Evolutionary conservation across 2,329 filamentous ascomycete species (phyloP).

Genomic region (Neurospora sp.): DNA sequence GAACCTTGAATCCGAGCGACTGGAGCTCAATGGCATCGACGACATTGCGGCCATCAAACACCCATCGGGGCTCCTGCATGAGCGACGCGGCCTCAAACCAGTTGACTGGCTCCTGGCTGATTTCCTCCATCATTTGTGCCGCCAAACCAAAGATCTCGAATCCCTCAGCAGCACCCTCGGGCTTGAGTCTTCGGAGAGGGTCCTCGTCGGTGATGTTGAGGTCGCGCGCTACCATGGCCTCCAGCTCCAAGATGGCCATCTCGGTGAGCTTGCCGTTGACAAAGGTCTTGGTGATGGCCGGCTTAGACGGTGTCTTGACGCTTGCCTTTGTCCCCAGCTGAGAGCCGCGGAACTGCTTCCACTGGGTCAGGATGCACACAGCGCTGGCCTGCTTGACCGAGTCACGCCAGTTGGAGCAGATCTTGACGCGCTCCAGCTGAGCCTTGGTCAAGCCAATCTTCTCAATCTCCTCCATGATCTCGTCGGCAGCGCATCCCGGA

Average conservation of each 20-base stretch:
- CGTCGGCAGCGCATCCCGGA: conserved; percentile 29
- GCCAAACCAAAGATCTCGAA: conserved; percentile 1
- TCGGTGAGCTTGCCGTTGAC: conserved; percentile 14
- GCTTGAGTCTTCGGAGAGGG: conserved; percentile 14
- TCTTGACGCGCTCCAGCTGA: conserved; percentile 23
- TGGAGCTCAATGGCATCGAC: conserved; percentile 14
- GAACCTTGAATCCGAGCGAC: conserved; percentile 14
- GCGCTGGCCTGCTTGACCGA: conserved; percentile 36
- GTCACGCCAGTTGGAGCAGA: conserved; percentile 32
- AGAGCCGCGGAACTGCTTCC: conserved; percentile 37
- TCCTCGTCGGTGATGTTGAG: conserved; percentile 9
- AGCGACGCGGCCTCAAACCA: conserved; percentile 14
- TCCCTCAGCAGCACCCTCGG: conserved; percentile 3
- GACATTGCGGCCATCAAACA: conserved; percentile 18
- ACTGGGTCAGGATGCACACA: conserved; percentile 41
- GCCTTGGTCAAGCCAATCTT: conserved; percentile 20
- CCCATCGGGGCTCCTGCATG: conserved; percentile 18
- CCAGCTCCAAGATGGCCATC: conserved; percentile 21
- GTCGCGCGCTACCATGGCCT: conserved; percentile 12
- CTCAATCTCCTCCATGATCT: conserved; percentile 21
- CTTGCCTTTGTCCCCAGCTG: conserved; percentile 9
- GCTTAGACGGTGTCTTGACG: neutral
- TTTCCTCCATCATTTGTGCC: neutral
- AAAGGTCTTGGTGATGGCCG: neutral
- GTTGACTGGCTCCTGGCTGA: conserved; percentile 11